Percentiles rank a stretch among this genome's conserved stretches.
These are phyloP conservation scores for Pinus taeda DNA, from an alignment of 75 land plant species.

Conservation along the genomic window DNA sequence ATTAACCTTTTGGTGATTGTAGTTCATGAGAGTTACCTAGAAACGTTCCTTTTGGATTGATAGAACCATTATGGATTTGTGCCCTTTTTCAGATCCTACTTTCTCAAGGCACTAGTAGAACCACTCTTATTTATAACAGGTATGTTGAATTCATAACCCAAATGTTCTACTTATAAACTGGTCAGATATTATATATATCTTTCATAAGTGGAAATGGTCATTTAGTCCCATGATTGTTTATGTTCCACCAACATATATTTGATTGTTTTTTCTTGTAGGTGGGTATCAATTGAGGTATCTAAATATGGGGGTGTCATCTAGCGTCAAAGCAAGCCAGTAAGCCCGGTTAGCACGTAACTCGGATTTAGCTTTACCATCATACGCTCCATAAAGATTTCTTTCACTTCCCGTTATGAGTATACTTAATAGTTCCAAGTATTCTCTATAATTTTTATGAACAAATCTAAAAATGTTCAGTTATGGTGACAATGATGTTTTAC, in stretches of 20 bases:
- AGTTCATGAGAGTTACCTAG: background rate
- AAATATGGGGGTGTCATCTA: slow-evolving; percentile 86
- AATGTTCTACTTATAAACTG: background rate
- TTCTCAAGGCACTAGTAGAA: slow-evolving; percentile 63
- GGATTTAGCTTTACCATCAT: too few relatives aligned
- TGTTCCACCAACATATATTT: background rate
- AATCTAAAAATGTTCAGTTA: too few relatives aligned
- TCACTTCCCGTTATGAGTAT: too few relatives aligned
- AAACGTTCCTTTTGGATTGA: background rate
- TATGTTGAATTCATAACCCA: slow-evolving; percentile 19
- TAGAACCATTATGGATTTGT: background rate
- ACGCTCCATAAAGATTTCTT: too few relatives aligned
- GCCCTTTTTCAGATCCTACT: slow-evolving; percentile 51
- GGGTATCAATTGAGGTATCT: slow-evolving; percentile 82
- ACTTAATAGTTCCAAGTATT: too few relatives aligned
- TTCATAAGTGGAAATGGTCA: background rate
- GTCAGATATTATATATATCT: background rate
- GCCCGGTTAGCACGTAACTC: too few relatives aligned
- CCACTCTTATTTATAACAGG: slow-evolving; percentile 80
- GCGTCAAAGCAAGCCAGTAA: too few relatives aligned
- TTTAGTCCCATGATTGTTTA: background rate
- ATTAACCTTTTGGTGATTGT: background rate
- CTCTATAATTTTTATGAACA: too few relatives aligned
- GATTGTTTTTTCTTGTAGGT: slow-evolving; percentile 36
- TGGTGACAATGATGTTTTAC: too few relatives aligned